Conservation (phyloP, 148 eudicot species). For the Amaranthus palmeri region DNA sequence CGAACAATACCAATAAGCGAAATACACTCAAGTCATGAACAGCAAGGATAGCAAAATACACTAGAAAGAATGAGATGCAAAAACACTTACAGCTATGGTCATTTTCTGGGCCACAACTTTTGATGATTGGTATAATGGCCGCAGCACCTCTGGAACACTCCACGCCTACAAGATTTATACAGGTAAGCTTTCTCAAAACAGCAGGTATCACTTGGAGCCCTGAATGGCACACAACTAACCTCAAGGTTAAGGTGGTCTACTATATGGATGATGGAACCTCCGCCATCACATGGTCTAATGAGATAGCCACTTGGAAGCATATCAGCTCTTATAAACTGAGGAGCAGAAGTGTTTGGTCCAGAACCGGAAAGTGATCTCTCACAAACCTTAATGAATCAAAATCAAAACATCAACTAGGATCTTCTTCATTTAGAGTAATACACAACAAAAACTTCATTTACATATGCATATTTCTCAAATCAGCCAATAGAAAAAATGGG, state of each 20-base stretch:
- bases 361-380: constrained; percentile 94
- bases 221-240: constrained; percentile 38
- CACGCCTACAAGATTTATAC: constrained; percentile 51
- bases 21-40: not conserved
- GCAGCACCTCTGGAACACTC: constrained; percentile 94
- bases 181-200: constrained; percentile 6
- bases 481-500: not conserved
- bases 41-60: not conserved
- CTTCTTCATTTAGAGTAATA: not conserved
- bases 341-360: constrained; percentile 69
- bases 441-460: not conserved
- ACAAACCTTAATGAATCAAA: constrained; percentile 51
- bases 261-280: constrained; percentile 88
- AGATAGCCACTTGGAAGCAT: constrained; percentile 95
- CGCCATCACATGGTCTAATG: constrained; percentile 93
- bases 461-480: not conserved
- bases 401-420: constrained; percentile 10
- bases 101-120: constrained; percentile 87
- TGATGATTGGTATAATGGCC: constrained; percentile 92
- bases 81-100: constrained; percentile 75
- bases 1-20: not conserved
- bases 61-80: not conserved
- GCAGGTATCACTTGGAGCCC: not conserved
- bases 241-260: constrained; percentile 89
- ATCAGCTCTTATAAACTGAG: constrained; percentile 85